Evolutionary conservation across 2,329 filamentous ascomycete species (phyloP).

Genomic region (Pyrenophora tritici-repentis): DNA sequence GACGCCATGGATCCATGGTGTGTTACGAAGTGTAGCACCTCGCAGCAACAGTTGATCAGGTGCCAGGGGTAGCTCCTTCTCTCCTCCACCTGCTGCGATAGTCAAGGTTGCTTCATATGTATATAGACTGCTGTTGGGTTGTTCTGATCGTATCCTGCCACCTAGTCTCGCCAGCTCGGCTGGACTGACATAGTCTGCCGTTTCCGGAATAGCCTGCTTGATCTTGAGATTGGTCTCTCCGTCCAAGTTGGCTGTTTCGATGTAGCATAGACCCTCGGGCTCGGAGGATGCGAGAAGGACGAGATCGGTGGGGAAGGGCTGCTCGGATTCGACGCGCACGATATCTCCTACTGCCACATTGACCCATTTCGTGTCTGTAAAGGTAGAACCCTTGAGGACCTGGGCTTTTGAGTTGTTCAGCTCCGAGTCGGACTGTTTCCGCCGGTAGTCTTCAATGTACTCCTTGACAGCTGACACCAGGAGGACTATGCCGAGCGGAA

Average conservation of each 20-base stretch:
- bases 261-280: constrained; percentile 96
- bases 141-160: constrained; percentile 88
- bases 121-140: constrained; percentile 97
- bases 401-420: constrained; percentile 87
- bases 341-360: constrained; percentile 93
- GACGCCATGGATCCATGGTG: constrained; percentile 93
- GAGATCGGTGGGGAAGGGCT: constrained; percentile 92
- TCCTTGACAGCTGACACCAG: constrained; percentile 96
- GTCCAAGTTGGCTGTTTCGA: constrained; percentile 96
- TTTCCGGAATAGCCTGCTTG: constrained; percentile 96
- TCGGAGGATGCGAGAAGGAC: constrained; percentile 93
- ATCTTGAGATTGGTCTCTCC: constrained; percentile 99
- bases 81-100: constrained; percentile 84
- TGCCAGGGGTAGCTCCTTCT: constrained; percentile 87
- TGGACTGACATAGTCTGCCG: constrained; percentile 81
- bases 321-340: constrained; percentile 88
- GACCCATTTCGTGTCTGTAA: constrained; percentile 90
- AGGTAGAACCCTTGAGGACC: constrained; percentile 80
- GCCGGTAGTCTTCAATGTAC: constrained; percentile 87
- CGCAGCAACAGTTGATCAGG: constrained; percentile 92
- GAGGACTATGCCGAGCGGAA: constrained; percentile 86
- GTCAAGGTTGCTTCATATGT: constrained; percentile 97
- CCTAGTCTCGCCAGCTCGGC: constrained; percentile 83
- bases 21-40: constrained; percentile 93
- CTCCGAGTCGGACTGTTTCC: constrained; percentile 82